Evolutionary conservation across 345 rosid genomes (phyloP).

Genomic region (Euphorbia tirucalli): DNA sequence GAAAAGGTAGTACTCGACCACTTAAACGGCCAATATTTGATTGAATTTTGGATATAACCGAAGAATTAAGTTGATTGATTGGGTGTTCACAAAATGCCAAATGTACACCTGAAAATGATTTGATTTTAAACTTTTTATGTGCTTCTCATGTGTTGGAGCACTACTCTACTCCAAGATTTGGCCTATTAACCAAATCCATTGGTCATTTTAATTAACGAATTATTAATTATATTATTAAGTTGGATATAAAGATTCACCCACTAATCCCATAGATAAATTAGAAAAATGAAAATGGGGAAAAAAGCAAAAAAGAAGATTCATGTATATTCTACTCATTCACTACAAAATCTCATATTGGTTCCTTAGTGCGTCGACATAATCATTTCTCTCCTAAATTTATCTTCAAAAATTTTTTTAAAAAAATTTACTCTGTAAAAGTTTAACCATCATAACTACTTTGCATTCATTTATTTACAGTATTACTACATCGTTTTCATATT

Average conservation of each 20-base stretch:
- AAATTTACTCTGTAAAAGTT: neutral
- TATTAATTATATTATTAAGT: no score
- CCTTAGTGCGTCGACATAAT: constrained; percentile 35
- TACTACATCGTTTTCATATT: no score
- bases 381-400: constrained; percentile 21
- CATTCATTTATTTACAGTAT: neutral
- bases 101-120: constrained; percentile 20
- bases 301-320: neutral
- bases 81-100: neutral
- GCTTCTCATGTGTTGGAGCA: constrained; percentile 29
- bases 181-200: constrained; percentile 13
- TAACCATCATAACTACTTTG: neutral
- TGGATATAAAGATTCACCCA: constrained; percentile 5
- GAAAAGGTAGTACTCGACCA: neutral
- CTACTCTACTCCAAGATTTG: constrained; percentile 20
- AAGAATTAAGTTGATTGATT: neutral
- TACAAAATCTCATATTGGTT: constrained; percentile 8
- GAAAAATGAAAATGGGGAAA: neutral
- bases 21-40: neutral
- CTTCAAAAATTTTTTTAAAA: neutral
- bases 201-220: neutral
- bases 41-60: neutral
- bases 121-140: neutral
- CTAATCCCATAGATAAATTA: neutral
- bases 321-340: neutral